Evolutionary conservation across 495 filamentous ascomycete genomes (phyloP), one percentile per base, ranked within the genome.

Genomic region (Penicillium coffeae): DNA sequence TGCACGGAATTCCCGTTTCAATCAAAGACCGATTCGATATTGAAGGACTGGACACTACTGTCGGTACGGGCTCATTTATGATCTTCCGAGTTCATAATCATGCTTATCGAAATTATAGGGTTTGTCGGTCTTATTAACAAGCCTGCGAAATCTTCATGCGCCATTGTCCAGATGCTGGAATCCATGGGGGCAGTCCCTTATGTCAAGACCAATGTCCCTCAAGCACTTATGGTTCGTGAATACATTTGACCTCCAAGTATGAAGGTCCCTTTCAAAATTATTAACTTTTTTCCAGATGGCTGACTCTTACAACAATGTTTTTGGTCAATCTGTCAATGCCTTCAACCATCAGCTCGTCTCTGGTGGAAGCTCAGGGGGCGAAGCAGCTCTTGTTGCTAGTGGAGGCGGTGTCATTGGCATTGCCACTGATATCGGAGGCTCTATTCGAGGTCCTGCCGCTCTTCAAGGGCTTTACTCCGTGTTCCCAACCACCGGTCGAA

Each of bases 381-480:
- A 89, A 58, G 81, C 75, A 0, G 81, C 84, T 0, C 64, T 87
- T 3, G 45, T 86, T 18, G 79, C 69, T 0, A 55, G 77, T 6
- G 56, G 75, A 10, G 83, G 82, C 0, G 79, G 74, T 21, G 62
- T 75, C 25, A 57, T 87, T 1, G 85, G 85, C 1, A 77, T 88
- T 25, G 84, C 83, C 0, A 82, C 80, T 2, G 85, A 88, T 54
- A 80, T 88, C 45, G 85, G 71, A 21, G 84, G 84, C 2, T 85
- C 79, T 0, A 82, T 87, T 35, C 69, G 83, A 4, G 67, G 70
- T 15, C 87, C 86, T 1, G 80, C 84, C 1, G 77, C 74, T n/a
- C 73, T 79, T 41, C 74, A 80, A 39, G 83, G 80, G 8, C 36
- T 89, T 0, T 88, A 78, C 56, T 82, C 81, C 0, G 68, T 86